Evolutionary conservation across 805 yeast species (phyloP).

Genomic region (Pichia nanzhaoensis): DNA sequence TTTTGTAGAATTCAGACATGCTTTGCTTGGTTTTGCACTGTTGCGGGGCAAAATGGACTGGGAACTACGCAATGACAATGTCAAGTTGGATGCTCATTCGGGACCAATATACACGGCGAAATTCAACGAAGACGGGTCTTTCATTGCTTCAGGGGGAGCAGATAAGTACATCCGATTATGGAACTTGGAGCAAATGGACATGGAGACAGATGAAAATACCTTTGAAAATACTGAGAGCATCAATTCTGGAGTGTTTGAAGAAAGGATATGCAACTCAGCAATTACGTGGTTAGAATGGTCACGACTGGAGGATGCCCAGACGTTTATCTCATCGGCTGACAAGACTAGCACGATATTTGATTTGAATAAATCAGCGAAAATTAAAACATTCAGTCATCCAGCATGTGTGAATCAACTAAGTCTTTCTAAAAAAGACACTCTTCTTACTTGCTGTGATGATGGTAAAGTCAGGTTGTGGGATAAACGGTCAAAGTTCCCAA

Average conservation of each 20-base stretch:
- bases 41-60: neutral
- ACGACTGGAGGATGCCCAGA: conserved; percentile 32
- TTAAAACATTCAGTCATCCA: conserved; percentile 39
- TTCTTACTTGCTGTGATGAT: conserved; percentile 60
- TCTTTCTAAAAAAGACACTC: conserved; percentile 23
- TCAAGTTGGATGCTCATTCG: conserved; percentile 41
- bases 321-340: conserved; percentile 57
- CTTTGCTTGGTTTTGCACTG: too few relatives aligned
- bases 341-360: conserved; percentile 59
- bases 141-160: conserved; percentile 55
- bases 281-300: conserved; percentile 56
- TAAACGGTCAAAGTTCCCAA: conserved; percentile 41
- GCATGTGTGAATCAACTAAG: conserved; percentile 50
- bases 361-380: conserved; percentile 44
- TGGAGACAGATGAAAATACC: neutral
- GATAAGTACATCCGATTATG: conserved; percentile 32
- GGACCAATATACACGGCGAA: conserved; percentile 47
- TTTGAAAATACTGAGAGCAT: neutral
- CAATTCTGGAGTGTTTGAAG: conserved; percentile 3
- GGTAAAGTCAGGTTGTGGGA: conserved; percentile 63
- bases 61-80: neutral
- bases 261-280: conserved; percentile 36
- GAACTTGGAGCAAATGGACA: conserved; percentile 10
- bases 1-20: too few relatives aligned
- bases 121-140: conserved; percentile 45